Evolutionary conservation across 2,329 filamentous ascomycete genomes (phyloP), one percentile per base, ranked within the genome.

Genomic region (Epichloe scottii): DNA sequence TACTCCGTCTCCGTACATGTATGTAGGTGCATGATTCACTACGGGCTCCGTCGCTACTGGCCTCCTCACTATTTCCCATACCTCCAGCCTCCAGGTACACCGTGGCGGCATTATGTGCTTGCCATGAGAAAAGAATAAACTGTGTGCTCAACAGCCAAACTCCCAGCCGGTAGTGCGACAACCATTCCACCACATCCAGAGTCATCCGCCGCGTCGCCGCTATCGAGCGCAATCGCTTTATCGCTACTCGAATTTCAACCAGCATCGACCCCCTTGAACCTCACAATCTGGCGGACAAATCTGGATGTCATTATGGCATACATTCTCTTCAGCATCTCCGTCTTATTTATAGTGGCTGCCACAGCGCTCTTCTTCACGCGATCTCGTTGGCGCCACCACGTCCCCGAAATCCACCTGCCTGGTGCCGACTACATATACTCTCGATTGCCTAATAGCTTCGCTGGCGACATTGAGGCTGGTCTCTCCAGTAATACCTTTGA

Each of bases 401-500:
- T 95, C 45, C 82, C 84, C 51, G 73, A 82, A 33, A 71, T 77
- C 52, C 65, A 73, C 53, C 64, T 79, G 58, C 74, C 76, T 48
- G 70, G 74, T 59, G 66, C 75, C 56, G 69, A 77, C 55, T 83
- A 84, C 65, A 69, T 88, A 60, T 96, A 97, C 72, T 76, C 83
- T 49, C 84, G 81, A 34, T 79, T 97, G 1, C 87, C 89, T 0
- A 75, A 76, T 15, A 82, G 79, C 47, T 98, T 97, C 71, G 75
- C 82, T 42, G 82, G 78, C 58, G 93, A 98, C 69, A 84, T 93
- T 53, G 91, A 96, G 68, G 84, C 87, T 15, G 93, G 93, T 19
- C 78, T 98, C 30, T 85, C 84, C 41, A 91, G 86, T 54, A 78
- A 77, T 51, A 87, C 84, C 50, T 98, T 98, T 66, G 86, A 95